phyloP scores from a whole-genome alignment of 805 yeast genomes.

The Huiozyma sinensis region DNA sequence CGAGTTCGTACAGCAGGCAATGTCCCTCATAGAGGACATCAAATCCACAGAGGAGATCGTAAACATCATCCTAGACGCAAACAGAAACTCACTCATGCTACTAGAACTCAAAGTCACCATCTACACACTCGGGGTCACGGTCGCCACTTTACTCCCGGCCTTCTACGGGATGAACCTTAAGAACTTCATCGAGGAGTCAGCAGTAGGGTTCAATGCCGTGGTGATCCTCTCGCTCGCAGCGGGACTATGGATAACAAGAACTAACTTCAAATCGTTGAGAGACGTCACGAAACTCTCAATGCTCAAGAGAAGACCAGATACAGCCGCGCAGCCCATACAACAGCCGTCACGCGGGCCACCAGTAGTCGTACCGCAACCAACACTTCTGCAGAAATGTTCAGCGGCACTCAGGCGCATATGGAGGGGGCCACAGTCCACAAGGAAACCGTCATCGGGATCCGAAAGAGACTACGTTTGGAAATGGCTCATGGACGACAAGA shows the following conservation, averaged over 20 bases:
- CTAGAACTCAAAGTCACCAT: constrained; percentile 75
- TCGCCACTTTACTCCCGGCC: constrained; percentile 78
- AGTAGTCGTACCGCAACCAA: too few relatives aligned
- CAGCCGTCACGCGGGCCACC: too few relatives aligned
- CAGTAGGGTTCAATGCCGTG: constrained; percentile 51
- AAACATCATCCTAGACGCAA: constrained; percentile 82
- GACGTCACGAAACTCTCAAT: constrained; percentile 59
- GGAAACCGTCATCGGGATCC: constrained; percentile 13
- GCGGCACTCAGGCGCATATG: background rate
- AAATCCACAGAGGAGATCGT: constrained; percentile 88
- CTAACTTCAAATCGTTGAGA: constrained; percentile 46
- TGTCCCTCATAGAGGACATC: constrained; percentile 70
- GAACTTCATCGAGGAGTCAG: constrained; percentile 63
- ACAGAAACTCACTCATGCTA: constrained; percentile 81
- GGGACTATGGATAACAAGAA: constrained; percentile 44
- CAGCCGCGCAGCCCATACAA: constrained; percentile 1
- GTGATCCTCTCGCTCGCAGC: constrained; percentile 40
- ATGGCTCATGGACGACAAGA: constrained; percentile 41
- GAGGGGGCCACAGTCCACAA: background rate
- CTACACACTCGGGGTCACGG: constrained; percentile 74
- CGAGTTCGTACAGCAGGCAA: constrained; percentile 86
- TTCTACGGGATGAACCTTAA: constrained; percentile 82
- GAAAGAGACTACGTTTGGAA: constrained; percentile 43
- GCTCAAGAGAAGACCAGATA: constrained; percentile 25
- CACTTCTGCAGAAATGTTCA: background rate